phyloP scores from a whole-genome alignment of 495 filamentous ascomycete genomes.

The Podospora anserina region DNA sequence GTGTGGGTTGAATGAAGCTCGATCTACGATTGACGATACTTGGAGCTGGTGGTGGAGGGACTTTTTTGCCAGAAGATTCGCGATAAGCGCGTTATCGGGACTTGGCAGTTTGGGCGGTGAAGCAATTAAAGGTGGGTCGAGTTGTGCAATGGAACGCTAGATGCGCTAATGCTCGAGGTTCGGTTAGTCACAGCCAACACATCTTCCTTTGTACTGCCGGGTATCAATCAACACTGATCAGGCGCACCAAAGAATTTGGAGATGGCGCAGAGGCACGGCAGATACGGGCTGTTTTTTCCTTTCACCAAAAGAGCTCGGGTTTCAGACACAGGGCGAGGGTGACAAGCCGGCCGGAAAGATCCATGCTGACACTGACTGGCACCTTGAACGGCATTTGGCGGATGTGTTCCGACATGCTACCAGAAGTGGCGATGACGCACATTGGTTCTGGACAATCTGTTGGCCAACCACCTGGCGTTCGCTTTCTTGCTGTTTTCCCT shows the following conservation, averaged over 20 bases:
- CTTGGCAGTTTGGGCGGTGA: constrained; percentile 8
- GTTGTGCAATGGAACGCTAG: neutral
- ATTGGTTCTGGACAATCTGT: constrained; percentile 1
- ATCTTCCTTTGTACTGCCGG: neutral
- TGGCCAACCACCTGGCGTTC: constrained; percentile 3
- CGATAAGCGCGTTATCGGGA: constrained; percentile 9
- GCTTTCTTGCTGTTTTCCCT: neutral
- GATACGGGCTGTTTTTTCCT: neutral
- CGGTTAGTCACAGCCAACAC: neutral
- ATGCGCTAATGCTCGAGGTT: neutral
- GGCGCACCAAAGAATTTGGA: neutral
- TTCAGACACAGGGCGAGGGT: neutral
- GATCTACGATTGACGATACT: neutral
- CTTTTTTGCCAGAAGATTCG: constrained; percentile 5
- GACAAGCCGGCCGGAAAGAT: too few relatives aligned
- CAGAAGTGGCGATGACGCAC: constrained; percentile 10
- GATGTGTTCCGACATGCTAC: neutral
- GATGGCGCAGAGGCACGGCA: neutral
- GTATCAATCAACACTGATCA: neutral
- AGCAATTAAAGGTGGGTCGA: neutral
- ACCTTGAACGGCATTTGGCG: constrained; percentile 1
- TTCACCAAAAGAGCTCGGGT: neutral
- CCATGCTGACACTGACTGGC: neutral
- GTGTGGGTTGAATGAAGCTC: neutral
- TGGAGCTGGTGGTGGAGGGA: neutral